A percentile compares a stretch with the other conserved stretches of the same genome.
These are phyloP conservation scores for Thymus mandschuricus DNA, from an alignment of 257 asterid species.

Conservation along the genomic window DNA sequence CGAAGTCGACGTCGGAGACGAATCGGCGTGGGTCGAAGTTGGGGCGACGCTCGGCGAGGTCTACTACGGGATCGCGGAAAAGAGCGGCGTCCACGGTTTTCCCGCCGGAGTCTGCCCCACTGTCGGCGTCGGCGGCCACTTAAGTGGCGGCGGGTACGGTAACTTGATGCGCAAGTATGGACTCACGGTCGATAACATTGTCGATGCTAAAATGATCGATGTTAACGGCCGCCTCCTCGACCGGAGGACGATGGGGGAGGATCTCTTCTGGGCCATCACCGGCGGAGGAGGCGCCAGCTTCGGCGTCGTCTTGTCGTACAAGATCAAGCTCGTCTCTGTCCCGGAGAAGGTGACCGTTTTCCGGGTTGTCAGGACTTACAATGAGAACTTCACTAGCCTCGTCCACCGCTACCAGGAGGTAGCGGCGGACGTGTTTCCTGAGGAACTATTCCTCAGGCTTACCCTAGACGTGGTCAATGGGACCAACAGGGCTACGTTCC, in stretches of 20 bases:
- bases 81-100: conserved; percentile 41
- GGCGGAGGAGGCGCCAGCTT: conserved; percentile 62
- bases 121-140: conserved; percentile 62
- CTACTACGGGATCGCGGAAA: conserved; percentile 46
- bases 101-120: conserved; percentile 67
- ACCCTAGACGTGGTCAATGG: conserved; percentile 36
- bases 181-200: conserved; percentile 52
- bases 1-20: conserved; percentile 36
- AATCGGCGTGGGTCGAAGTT: conserved; percentile 48
- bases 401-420: conserved; percentile 41
- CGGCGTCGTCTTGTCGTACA: conserved; percentile 54
- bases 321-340: conserved; percentile 43
- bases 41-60: conserved; percentile 61
- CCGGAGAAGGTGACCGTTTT: conserved; percentile 42
- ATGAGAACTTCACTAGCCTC: conserved; percentile 39
- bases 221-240: conserved; percentile 49
- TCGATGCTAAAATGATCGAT: conserved; percentile 51
- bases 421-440: conserved; percentile 37
- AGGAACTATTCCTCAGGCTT: conserved; percentile 43
- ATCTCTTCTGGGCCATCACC: conserved; percentile 62
- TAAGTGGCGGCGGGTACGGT: conserved; percentile 63
- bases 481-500: conserved; percentile 48
- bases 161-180: conserved; percentile 60
- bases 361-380: conserved; percentile 32
- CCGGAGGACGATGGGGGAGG: conserved; percentile 58